These are phyloP conservation scores for Salix arbutifolia DNA, from an alignment of 345 rosid genomes.

Conservation along the genomic window DNA sequence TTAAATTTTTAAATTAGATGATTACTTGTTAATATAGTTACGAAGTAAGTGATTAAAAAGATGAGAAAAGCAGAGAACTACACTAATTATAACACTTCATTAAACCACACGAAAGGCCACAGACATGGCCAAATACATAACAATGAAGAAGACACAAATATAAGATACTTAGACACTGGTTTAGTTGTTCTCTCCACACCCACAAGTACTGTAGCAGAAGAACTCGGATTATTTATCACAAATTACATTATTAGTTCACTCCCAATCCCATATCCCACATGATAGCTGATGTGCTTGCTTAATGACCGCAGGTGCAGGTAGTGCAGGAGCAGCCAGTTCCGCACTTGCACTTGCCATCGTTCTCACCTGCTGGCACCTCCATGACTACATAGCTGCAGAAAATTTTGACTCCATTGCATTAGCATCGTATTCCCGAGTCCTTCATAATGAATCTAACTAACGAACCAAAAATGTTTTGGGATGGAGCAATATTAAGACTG, in stretches of 20 bases:
- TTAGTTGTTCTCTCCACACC: background rate
- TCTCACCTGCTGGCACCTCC: conserved; percentile 47
- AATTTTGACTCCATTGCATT: background rate
- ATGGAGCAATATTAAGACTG: background rate
- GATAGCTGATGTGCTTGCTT: conserved; percentile 7
- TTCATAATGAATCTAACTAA: background rate
- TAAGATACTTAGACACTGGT: background rate
- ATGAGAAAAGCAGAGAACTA: background rate
- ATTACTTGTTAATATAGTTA: no score
- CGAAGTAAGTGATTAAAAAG: background rate
- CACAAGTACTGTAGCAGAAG: background rate
- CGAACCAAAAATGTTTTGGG: background rate
- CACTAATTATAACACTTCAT: conserved; percentile 17
- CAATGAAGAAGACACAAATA: conserved; percentile 3
- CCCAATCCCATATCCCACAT: background rate
- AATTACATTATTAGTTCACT: conserved; percentile 12
- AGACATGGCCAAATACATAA: conserved; percentile 25
- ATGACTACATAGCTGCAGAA: conserved; percentile 44
- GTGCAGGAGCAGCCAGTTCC: conserved; percentile 65
- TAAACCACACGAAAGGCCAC: conserved; percentile 22
- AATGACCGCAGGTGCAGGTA: conserved; percentile 63
- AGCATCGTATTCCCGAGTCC: background rate
- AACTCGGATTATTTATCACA: conserved; percentile 1
- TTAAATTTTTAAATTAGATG: no score
- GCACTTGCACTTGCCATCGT: conserved; percentile 79